These are phyloP conservation scores for Friedmanniomyces simplex DNA, from an alignment of 495 filamentous ascomycete species.

Conservation along the genomic window DNA sequence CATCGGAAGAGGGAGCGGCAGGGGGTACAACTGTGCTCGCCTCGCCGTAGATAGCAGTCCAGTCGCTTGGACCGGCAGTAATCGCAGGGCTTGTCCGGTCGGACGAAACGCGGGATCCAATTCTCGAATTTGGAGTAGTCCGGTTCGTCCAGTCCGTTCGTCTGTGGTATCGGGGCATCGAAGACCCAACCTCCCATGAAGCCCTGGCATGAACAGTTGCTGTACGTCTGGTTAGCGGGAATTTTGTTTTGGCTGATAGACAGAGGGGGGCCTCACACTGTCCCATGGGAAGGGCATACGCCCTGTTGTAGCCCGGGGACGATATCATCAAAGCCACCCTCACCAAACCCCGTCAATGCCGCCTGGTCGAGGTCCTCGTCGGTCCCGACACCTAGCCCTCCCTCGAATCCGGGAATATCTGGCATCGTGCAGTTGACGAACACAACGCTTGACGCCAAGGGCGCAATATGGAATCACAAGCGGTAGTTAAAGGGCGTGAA, in stretches of 20 bases:
- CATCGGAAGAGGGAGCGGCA: slow-evolving; percentile 65
- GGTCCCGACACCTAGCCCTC: background rate
- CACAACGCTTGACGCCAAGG: background rate
- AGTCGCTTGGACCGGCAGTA: slow-evolving; percentile 59
- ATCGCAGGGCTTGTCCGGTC: slow-evolving; percentile 51
- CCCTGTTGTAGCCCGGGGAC: background rate
- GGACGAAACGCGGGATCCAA: slow-evolving; percentile 33
- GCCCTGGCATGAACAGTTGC: slow-evolving; percentile 1
- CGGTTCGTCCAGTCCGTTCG: slow-evolving; percentile 7
- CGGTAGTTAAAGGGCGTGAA: background rate
- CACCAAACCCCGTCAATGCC: background rate
- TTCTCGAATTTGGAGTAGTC: slow-evolving; percentile 22
- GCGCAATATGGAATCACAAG: background rate
- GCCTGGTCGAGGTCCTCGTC: background rate
- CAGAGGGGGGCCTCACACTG: background rate
- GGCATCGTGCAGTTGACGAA: background rate
- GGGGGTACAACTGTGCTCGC: slow-evolving; percentile 61
- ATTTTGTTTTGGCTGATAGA: background rate
- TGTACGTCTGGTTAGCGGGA: background rate
- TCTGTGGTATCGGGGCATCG: background rate
- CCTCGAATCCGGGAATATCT: background rate
- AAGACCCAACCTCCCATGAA: background rate
- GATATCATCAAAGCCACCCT: no score
- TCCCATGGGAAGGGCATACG: slow-evolving; percentile 1
- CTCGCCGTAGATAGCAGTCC: slow-evolving; percentile 64